Conservation (phyloP, 2,329 filamentous ascomycete genomes). For the Biscogniauxia sp. region DNA sequence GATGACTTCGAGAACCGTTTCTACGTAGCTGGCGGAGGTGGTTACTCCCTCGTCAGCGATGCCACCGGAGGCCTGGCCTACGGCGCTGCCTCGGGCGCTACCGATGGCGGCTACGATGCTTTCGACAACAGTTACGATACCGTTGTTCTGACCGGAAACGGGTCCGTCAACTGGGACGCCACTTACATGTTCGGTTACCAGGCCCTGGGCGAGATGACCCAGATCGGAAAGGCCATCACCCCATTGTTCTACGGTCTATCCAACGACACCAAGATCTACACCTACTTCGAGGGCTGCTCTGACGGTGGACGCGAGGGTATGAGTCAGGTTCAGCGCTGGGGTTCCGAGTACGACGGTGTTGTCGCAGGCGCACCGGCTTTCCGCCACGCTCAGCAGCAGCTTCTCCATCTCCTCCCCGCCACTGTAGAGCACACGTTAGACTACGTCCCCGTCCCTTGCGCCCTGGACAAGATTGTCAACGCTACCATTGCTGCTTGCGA, state of each 20-base stretch:
- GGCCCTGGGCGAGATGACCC: constrained; percentile 50
- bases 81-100: constrained; percentile 40
- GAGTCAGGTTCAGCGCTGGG: constrained; percentile 41
- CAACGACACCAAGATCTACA: constrained; percentile 38
- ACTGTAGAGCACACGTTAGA: constrained; percentile 38
- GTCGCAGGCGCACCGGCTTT: constrained; percentile 46
- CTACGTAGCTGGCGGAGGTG: constrained; percentile 44
- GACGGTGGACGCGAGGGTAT: constrained; percentile 50
- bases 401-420: constrained; percentile 38
- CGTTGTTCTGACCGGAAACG: constrained; percentile 45
- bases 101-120: constrained; percentile 43
- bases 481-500: constrained; percentile 54
- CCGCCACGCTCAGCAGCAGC: constrained; percentile 42
- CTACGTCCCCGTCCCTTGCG: constrained; percentile 44
- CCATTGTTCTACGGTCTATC: constrained; percentile 36
- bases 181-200: constrained; percentile 51
- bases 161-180: constrained; percentile 49
- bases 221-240: constrained; percentile 43
- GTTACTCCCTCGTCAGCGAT: constrained; percentile 37
- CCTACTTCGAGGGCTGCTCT: constrained; percentile 51
- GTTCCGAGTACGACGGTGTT: constrained; percentile 43
- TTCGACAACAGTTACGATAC: constrained; percentile 38
- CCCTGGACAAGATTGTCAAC: constrained; percentile 51
- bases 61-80: constrained; percentile 41
- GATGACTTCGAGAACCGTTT: constrained; percentile 43